Evolutionary conservation across 2,329 filamentous ascomycete species (phyloP).

Genomic region (Elsinoe australis): DNA sequence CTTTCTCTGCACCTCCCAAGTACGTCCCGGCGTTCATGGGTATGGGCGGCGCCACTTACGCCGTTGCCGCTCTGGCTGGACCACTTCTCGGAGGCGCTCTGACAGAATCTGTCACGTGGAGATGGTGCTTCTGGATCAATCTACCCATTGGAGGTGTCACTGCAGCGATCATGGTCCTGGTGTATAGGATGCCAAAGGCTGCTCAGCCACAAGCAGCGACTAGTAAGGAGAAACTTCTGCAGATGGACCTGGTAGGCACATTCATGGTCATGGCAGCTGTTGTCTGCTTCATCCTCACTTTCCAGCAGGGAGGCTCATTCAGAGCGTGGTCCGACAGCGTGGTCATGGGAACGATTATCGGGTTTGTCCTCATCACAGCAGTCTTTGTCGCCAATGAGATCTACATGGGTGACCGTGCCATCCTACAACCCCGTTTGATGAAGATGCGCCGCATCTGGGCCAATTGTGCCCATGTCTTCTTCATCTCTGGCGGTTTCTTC

Average conservation of each 20-base stretch:
- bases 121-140: conserved; percentile 34
- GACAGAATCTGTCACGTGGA: conserved; percentile 36
- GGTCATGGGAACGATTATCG: conserved; percentile 42
- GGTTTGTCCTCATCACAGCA: conserved; percentile 30
- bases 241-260: conserved; percentile 10
- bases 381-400: conserved; percentile 5
- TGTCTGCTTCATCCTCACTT: conserved; percentile 38
- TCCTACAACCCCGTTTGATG: conserved; percentile 11
- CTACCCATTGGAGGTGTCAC: conserved; percentile 35
- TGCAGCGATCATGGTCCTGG: conserved; percentile 18
- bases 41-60: conserved; percentile 32
- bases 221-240: background rate
- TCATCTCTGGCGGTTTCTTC: background rate
- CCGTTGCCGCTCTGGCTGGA: conserved; percentile 35
- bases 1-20: conserved; percentile 29
- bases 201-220: conserved; percentile 16
- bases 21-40: conserved; percentile 35
- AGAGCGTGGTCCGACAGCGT: conserved; percentile 33
- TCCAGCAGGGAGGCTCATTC: conserved; percentile 40
- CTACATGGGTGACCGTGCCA: conserved; percentile 4
- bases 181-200: conserved; percentile 29
- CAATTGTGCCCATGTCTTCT: background rate
- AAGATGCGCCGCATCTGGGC: background rate
- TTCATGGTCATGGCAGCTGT: background rate
- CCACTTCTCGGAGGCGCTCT: conserved; percentile 41